A percentile compares a stretch with the other conserved stretches of the same genome.
Evolutionary conservation across 2,329 filamentous ascomycete genomes (phyloP).

Genomic region (Exophiala calicioides): DNA sequence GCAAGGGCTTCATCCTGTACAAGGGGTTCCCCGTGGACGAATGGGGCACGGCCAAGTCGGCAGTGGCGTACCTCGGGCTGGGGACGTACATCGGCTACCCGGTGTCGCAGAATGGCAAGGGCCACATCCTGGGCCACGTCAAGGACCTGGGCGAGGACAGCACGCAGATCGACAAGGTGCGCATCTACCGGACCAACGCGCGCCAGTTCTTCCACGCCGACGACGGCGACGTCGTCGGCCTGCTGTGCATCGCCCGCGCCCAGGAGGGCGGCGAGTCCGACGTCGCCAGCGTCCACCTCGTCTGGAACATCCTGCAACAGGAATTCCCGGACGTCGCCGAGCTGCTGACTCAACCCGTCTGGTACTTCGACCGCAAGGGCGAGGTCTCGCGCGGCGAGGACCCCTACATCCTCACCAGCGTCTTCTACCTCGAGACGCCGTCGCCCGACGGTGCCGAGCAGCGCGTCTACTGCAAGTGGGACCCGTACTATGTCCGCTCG

Average conservation of each 20-base stretch:
- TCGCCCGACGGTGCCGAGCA: conserved; percentile 41
- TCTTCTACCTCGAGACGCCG: conserved; percentile 70
- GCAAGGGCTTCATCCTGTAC: conserved; percentile 88
- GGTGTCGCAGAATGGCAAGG: conserved; percentile 79
- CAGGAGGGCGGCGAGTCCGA: conserved; percentile 83
- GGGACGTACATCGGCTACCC: conserved; percentile 86
- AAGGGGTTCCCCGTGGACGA: conserved; percentile 75
- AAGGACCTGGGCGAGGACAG: conserved; percentile 85
- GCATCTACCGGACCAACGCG: conserved; percentile 87
- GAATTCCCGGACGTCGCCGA: conserved; percentile 78
- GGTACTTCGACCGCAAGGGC: conserved; percentile 92
- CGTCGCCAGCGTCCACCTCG: conserved; percentile 73
- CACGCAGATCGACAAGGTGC: conserved; percentile 78
- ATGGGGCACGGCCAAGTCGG: conserved; percentile 79
- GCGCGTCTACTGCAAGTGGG: conserved; percentile 80
- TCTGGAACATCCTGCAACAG: conserved; percentile 76
- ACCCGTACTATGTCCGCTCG: conserved; percentile 82
- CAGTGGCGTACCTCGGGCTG: conserved; percentile 87
- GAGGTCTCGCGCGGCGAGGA: conserved; percentile 74
- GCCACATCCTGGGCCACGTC: conserved; percentile 85
- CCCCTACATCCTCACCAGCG: conserved; percentile 68
- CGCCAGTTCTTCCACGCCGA: conserved; percentile 85
- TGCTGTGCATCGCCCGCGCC: conserved; percentile 77
- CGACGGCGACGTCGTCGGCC: conserved; percentile 77
- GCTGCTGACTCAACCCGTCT: conserved; percentile 72